Evolutionary conservation across 305 asterid species (phyloP), one percentile per base, ranked within the genome.

Genomic region (Ilex paraguariensis): DNA sequence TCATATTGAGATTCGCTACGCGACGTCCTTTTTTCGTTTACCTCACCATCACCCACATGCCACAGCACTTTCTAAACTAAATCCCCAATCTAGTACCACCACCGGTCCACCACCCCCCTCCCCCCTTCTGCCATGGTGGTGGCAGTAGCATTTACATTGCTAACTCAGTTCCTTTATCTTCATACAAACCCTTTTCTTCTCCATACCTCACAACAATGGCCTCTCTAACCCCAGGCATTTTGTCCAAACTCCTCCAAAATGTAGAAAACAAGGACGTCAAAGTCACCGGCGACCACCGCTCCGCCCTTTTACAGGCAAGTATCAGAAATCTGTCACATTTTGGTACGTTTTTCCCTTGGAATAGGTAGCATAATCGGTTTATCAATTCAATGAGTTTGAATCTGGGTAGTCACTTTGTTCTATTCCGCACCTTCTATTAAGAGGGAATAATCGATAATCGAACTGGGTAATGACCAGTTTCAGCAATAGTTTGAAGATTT

Each of bases 201-300:
- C 28, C 28, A 21, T 21, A 21, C 28, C 28, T 0, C 28, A 21
- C 28, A 21, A 14, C 56, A 70, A 85, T 90, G 97, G 92, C 90
- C 53, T 90, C 95, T 61, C 86, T 91, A 2, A 86, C 80, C 39
- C 90, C 91, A 2, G 98, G 98, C 54, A 83, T 83, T 2, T 80
- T 91, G 60, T 76, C 73, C 0, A 91, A 91, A 57, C 94, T 91
- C 54, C 68, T 91, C 66, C 87, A 88, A 31, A 85, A 91, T 72
- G 83, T 79, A 5, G 91, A 84, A 33, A 77, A 88, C 69, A 79
- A 79, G 59, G 77, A 87, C 36, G 87, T 77, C 57, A 88, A 74
- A 66, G 89, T 84, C 32, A 91, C 86, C 56, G 91, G 97, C 5
- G 87, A 89, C 70, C 95, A 89, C 85, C 97, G 97, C 61, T 81